Percentiles rank a stretch among this genome's conserved stretches.
Evolutionary conservation across 495 filamentous ascomycete species (phyloP).

Genomic region (Bacidia gigantensis): DNA sequence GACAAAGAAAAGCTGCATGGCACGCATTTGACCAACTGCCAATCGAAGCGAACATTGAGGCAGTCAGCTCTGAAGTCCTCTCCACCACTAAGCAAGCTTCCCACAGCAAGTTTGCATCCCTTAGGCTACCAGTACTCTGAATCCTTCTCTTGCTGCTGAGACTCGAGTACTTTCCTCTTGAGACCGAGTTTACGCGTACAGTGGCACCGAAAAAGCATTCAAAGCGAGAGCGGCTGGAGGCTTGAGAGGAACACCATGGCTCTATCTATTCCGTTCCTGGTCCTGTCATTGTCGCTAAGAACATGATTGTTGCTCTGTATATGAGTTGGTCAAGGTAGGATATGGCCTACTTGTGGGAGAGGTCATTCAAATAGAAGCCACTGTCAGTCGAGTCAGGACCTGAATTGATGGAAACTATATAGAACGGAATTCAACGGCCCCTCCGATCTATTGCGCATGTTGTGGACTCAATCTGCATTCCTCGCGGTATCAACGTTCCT

Average conservation of each 20-base stretch:
- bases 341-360: constrained; percentile 84
- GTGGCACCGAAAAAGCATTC: constrained; percentile 22
- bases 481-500: constrained; percentile 81
- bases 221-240: constrained; percentile 28
- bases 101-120: no score
- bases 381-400: constrained; percentile 94
- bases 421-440: constrained; percentile 96
- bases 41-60: no score
- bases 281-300: constrained; percentile 91
- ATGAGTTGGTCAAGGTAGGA: constrained; percentile 89
- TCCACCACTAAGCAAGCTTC: no score
- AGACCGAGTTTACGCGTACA: no score
- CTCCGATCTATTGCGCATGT: constrained; percentile 67
- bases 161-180: no score
- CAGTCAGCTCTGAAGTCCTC: no score
- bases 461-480: constrained; percentile 86
- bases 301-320: constrained; percentile 61
- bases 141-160: no score
- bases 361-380: constrained; percentile 97
- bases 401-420: constrained; percentile 97
- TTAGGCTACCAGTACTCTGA: no score
- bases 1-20: no score
- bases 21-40: no score
- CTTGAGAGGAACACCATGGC: constrained; percentile 43
- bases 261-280: constrained; percentile 43